Base-by-base conservation (phyloP, 2,329 filamentous ascomycete species). In the Bertia moriformis region DNA sequence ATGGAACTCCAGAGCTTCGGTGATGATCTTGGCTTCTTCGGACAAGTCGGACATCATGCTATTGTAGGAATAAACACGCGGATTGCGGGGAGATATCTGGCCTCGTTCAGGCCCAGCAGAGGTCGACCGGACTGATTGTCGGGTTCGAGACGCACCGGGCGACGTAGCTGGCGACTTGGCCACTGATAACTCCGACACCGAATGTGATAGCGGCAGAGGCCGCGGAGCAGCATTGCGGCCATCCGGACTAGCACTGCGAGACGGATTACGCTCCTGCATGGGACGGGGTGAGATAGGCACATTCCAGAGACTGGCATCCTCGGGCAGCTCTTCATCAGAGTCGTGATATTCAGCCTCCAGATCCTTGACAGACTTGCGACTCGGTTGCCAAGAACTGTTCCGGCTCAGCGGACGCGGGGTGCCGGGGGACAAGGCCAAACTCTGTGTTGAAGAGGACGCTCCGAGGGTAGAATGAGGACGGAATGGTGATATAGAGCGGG, bases 41-140 rank as follows among this genome's bases (percentile, higher is more conserved):
- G 73, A 76, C 27, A 79, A 56, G 45, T 73, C 67, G 2, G 63
- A 63, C 51, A 73, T 61, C 41, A 65, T 69, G 27, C 67, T 61
- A 42, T 70, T 70, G 65, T 75, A 78, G 0, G 72, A 76, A 47
- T 72, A 71, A 17, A 69, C 66, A 19, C 66, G 61, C 32, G 62
- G 61, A 38, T 50, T 48, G 3, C 46, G 43, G 22, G 58, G 55
- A 18, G 57, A 56, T 32, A 62, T 53, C 45, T 60, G 52, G 38
- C 58, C 53, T 40, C 57, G 51, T 49, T 60, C 56, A 38, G 58
- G 58, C n/a, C 57, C 55, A n/a, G 57, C 56, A 36, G 57, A 59
- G 45, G 50, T 55, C 27, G 57, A 59, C 20, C 57, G 38, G 3
- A 37, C 18, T 14, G 38, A 18, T 19, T 57, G 56, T 10, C 55